A percentile compares a stretch with the other conserved stretches of the same genome.
phyloP scores from a whole-genome alignment of 768 basidiomycete species.

The Lepiota brunneoincarnata region DNA sequence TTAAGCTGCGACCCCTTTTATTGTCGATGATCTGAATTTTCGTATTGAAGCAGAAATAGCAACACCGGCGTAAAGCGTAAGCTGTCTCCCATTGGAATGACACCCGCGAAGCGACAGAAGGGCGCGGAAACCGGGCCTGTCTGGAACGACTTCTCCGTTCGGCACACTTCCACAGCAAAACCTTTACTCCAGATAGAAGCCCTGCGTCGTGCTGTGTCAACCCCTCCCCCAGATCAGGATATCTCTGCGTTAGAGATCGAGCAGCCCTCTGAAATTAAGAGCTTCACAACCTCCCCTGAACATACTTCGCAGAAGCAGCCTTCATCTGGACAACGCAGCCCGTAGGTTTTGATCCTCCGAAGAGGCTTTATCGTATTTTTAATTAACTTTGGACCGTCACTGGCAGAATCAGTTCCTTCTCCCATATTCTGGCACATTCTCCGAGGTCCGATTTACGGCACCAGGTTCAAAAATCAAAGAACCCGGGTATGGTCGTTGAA shows the following conservation, averaged over 20 bases:
- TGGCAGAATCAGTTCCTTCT: constrained; percentile 9
- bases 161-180: neutral
- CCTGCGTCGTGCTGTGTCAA: neutral
- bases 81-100: neutral
- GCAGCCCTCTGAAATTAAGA: constrained; percentile 7
- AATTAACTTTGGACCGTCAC: neutral
- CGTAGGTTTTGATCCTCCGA: constrained; percentile 1
- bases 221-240: neutral
- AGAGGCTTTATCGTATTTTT: constrained; percentile 2
- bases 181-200: neutral
- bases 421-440: neutral
- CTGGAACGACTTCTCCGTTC: neutral
- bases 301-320: neutral
- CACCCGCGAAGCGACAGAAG: constrained; percentile 11
- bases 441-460: constrained; percentile 1
- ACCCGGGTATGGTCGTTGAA: neutral
- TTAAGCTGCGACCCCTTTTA: neutral
- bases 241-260: neutral
- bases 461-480: neutral
- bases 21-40: constrained; percentile 6
- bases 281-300: constrained; percentile 4
- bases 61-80: constrained; percentile 5
- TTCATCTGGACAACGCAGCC: constrained; percentile 3
- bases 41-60: neutral
- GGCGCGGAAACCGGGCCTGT: neutral